Conservation (phyloP, 2,329 filamentous ascomycete genomes). For the Epichloe gansuensis region DNA sequence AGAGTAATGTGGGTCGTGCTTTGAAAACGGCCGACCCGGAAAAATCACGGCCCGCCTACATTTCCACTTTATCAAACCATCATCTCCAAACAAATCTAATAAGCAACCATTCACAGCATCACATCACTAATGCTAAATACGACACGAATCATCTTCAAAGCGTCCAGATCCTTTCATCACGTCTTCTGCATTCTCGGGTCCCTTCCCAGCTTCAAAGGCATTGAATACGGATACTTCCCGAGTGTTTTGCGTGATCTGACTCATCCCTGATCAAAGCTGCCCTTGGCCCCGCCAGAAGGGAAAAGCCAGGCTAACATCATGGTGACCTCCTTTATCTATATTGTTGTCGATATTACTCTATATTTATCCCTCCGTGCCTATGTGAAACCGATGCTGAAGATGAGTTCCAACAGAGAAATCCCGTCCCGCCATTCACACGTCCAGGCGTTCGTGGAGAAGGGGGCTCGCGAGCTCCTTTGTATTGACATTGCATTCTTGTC, state of each 20-base stretch:
- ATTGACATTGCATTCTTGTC: constrained; percentile 9
- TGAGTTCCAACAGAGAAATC: background rate
- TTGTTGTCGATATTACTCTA: background rate
- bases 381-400: background rate
- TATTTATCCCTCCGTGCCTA: background rate
- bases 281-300: background rate
- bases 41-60: constrained; percentile 2
- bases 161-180: background rate
- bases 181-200: too few relatives aligned
- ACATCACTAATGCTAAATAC: too few relatives aligned
- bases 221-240: background rate
- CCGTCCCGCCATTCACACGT: background rate
- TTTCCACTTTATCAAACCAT: background rate
- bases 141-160: background rate
- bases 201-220: too few relatives aligned
- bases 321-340: background rate
- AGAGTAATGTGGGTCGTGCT: background rate
- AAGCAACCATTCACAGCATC: too few relatives aligned
- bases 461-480: constrained; percentile 4
- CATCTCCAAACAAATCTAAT: too few relatives aligned
- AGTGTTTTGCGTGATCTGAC: background rate
- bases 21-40: background rate
- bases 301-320: background rate
- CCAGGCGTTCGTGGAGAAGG: background rate
- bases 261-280: background rate